phyloP scores from a whole-genome alignment of 495 filamentous ascomycete genomes.

The Aspergillus panamensis region DNA sequence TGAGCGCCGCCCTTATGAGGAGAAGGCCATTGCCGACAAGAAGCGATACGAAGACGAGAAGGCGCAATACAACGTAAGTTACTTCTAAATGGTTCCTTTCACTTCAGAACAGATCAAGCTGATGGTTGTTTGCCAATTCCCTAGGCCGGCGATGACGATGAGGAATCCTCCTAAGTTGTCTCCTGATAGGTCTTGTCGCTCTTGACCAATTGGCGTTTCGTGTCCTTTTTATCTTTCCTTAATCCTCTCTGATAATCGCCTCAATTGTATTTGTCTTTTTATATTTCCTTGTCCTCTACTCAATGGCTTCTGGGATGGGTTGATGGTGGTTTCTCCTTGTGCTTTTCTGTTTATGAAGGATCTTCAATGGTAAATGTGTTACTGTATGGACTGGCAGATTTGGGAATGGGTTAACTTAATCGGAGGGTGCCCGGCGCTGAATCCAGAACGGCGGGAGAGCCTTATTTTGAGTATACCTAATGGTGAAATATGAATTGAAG shows the following conservation, averaged over 20 bases:
- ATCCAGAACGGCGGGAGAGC: slow-evolving; percentile 15
- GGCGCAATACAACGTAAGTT: slow-evolving; percentile 78
- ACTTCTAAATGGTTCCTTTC: neutral
- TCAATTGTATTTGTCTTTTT: slow-evolving; percentile 27
- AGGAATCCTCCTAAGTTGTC: slow-evolving; percentile 47
- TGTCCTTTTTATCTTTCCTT: slow-evolving; percentile 25
- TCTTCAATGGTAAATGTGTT: slow-evolving; percentile 37
- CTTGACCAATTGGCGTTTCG: slow-evolving; percentile 34
- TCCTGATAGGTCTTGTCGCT: slow-evolving; percentile 22
- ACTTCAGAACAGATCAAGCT: slow-evolving; percentile 7
- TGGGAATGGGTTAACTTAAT: slow-evolving; percentile 25
- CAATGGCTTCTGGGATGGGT: slow-evolving; percentile 42
- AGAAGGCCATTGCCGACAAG: slow-evolving; percentile 94
- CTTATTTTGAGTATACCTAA: slow-evolving; percentile 21
- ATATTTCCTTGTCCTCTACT: slow-evolving; percentile 31
- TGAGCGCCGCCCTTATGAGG: slow-evolving; percentile 88
- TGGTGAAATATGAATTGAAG: slow-evolving; percentile 25
- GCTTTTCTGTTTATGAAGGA: slow-evolving; percentile 38
- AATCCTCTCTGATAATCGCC: slow-evolving; percentile 32
- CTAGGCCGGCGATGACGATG: slow-evolving; percentile 47
- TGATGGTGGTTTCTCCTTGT: slow-evolving; percentile 42
- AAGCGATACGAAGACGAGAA: slow-evolving; percentile 99
- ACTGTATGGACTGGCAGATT: slow-evolving; percentile 29
- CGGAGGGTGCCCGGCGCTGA: slow-evolving; percentile 26
- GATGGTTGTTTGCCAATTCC: slow-evolving; percentile 25